Conservation (phyloP, 345 rosid genomes). For the Isatis tinctoria region DNA sequence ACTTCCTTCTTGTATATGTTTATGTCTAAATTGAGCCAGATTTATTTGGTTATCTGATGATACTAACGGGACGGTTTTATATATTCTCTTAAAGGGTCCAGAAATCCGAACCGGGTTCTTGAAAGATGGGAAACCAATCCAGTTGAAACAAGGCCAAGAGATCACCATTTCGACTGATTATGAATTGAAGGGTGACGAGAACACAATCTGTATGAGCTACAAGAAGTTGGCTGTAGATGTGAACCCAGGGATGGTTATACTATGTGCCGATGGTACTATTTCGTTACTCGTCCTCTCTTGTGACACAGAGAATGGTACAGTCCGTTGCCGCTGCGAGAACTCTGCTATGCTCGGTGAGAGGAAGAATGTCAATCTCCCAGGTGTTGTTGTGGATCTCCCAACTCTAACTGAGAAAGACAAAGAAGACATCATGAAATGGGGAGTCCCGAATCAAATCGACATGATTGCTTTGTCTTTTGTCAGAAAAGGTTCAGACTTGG, state of each 20-base stretch:
- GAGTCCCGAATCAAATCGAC: slow-evolving; percentile 85
- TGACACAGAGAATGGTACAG: slow-evolving; percentile 62
- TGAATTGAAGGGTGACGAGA: slow-evolving; percentile 66
- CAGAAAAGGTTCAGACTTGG: slow-evolving; percentile 87
- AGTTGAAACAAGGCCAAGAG: slow-evolving; percentile 70
- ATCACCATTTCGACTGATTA: slow-evolving; percentile 85
- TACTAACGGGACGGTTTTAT: not conserved
- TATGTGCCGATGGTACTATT: slow-evolving; percentile 95
- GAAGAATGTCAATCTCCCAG: slow-evolving; percentile 97
- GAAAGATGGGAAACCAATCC: slow-evolving; percentile 65
- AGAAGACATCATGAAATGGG: slow-evolving; percentile 93
- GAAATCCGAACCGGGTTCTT: slow-evolving; percentile 81
- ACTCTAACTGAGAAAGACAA: slow-evolving; percentile 95
- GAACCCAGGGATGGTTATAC: slow-evolving; percentile 83
- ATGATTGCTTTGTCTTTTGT: slow-evolving; percentile 98
- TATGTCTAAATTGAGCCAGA: not conserved
- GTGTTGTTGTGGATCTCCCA: slow-evolving; percentile 96
- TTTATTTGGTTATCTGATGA: not conserved
- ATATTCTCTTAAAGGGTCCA: slow-evolving; percentile 51
- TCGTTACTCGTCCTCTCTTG: slow-evolving; percentile 79
- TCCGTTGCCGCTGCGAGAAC: slow-evolving; percentile 83
- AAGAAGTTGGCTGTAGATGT: slow-evolving; percentile 83
- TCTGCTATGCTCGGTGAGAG: slow-evolving; percentile 93
- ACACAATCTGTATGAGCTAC: slow-evolving; percentile 85
- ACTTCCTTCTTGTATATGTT: not conserved